Evolutionary conservation across 148 eudicot species (phyloP).

Genomic region (Rhododendron vialii): DNA sequence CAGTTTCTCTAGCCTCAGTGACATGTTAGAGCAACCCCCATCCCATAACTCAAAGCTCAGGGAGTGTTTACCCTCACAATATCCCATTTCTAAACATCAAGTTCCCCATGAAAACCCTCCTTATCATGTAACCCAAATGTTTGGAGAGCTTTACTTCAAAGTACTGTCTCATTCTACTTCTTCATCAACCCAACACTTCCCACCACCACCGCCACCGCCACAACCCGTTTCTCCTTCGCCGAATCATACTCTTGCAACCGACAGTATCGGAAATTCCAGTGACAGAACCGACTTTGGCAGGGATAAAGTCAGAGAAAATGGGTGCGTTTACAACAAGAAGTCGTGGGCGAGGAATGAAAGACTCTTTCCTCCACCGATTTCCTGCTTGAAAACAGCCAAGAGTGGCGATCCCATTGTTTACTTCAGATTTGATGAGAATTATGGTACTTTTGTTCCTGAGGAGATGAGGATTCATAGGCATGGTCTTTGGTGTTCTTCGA

Average conservation of each 20-base stretch:
- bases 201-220: neutral
- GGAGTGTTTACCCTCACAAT: neutral
- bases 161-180: neutral
- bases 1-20: conserved; percentile 4
- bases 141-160: conserved; percentile 5
- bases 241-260: neutral
- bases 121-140: neutral
- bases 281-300: neutral
- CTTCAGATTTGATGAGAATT: neutral
- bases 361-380: conserved; percentile 3
- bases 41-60: neutral
- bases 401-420: conserved; percentile 1
- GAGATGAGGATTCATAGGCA: neutral
- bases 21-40: neutral
- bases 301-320: neutral
- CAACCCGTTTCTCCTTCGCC: neutral
- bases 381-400: neutral
- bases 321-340: conserved; percentile 5
- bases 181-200: neutral
- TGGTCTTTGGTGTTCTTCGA: neutral
- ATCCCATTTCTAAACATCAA: neutral
- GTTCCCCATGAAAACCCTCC: neutral
- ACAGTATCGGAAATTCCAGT: neutral
- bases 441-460: neutral
- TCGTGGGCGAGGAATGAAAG: neutral